These are phyloP conservation scores for Phytophthora kernoviae DNA, from an alignment of 352 stramenopile species.

Conservation along the genomic window DNA sequence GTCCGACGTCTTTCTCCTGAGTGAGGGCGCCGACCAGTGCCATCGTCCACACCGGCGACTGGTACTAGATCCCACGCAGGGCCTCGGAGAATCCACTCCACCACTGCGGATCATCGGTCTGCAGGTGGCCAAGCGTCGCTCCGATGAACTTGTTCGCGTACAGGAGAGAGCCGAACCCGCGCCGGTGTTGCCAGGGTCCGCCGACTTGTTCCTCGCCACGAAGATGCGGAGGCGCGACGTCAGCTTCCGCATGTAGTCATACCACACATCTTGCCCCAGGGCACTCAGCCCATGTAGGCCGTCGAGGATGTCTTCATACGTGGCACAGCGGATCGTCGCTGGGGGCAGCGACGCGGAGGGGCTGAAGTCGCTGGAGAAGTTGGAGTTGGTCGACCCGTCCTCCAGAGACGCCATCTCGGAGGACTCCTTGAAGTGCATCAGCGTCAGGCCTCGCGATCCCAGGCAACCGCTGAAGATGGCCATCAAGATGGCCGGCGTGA, in stretches of 20 bases:
- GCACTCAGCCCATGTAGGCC: slow-evolving; percentile 1
- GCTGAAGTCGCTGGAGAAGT: slow-evolving; percentile 23
- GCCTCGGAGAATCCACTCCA: slow-evolving; percentile 6
- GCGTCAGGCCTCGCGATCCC: slow-evolving; percentile 7
- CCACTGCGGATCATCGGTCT: background rate
- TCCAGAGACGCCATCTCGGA: slow-evolving; percentile 5
- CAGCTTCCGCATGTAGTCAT: slow-evolving; percentile 15
- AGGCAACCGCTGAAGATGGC: slow-evolving; percentile 14
- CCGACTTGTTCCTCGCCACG: slow-evolving; percentile 24
- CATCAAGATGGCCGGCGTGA: slow-evolving; percentile 11
- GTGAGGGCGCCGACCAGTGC: slow-evolving; percentile 8
- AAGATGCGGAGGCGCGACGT: slow-evolving; percentile 4
- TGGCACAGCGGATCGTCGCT: background rate
- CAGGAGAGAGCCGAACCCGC: background rate
- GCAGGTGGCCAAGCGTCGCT: background rate
- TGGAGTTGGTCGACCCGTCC: slow-evolving; percentile 3
- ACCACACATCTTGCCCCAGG: slow-evolving; percentile 9
- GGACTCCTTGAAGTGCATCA: slow-evolving; percentile 12
- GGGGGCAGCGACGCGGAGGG: slow-evolving; percentile 1
- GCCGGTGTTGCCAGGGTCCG: background rate
- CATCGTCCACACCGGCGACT: slow-evolving; percentile 11
- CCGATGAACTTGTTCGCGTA: slow-evolving; percentile 12
- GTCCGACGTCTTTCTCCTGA: background rate
- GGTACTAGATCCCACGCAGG: slow-evolving; percentile 4
- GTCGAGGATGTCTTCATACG: slow-evolving; percentile 21